Conservation (phyloP, 1,284 basidiomycete genomes). For the Malassezia vespertilionis region DNA sequence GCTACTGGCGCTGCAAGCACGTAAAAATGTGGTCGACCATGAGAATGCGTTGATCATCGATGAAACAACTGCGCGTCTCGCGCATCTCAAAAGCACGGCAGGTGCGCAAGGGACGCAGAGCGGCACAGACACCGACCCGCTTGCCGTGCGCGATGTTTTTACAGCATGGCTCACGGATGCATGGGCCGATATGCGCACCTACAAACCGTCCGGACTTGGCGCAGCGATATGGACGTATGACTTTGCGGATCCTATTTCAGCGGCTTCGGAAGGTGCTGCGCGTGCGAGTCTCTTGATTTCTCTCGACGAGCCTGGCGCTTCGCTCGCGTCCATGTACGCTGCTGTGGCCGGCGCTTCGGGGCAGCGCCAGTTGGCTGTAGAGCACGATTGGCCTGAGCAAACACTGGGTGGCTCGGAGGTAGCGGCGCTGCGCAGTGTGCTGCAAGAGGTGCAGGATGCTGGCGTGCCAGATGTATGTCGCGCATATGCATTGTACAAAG, state of each 20-base stretch:
- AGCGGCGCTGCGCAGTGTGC: constrained; percentile 1
- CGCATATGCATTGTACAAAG: constrained; percentile 30
- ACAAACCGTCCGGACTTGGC: neutral
- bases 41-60: no score
- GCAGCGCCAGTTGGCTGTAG: neutral
- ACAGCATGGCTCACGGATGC: neutral
- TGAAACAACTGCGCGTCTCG: no score
- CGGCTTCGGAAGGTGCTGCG: constrained; percentile 9
- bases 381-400: constrained; percentile 6
- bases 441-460: neutral
- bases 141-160: no score
- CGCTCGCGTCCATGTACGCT: constrained; percentile 14
- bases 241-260: constrained; percentile 13
- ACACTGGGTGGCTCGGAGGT: constrained; percentile 3
- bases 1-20: no score
- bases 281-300: constrained; percentile 8
- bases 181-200: neutral
- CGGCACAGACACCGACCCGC: no score
- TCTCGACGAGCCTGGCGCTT: constrained; percentile 9
- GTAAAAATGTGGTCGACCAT: no score
- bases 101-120: no score
- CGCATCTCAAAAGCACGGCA: no score
- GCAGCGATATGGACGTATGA: constrained; percentile 16
- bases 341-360: constrained; percentile 3
- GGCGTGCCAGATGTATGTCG: constrained; percentile 32